phyloP scores from a whole-genome alignment of 768 basidiomycete genomes.

The Termitomyces sp. region DNA sequence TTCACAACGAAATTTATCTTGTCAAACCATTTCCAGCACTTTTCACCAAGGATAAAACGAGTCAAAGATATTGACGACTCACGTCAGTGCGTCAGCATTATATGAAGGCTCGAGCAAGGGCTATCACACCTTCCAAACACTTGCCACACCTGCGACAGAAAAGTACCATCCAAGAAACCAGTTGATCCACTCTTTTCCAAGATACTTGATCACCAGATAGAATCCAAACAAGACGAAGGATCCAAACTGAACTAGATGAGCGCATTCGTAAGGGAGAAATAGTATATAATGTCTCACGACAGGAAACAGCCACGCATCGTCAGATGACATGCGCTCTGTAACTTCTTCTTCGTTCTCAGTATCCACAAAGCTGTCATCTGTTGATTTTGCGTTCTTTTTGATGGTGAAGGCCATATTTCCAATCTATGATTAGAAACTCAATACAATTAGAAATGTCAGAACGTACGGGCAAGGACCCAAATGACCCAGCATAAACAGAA shows the following conservation, averaged over 20 bases:
- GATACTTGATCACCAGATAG: slow-evolving; percentile 67
- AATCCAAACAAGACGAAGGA: slow-evolving; percentile 66
- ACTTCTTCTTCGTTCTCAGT: slow-evolving; percentile 58
- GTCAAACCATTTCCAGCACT: slow-evolving; percentile 57
- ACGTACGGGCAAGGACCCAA: slow-evolving; percentile 64
- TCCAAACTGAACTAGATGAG: slow-evolving; percentile 46
- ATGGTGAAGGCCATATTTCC: neutral
- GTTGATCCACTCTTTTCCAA: slow-evolving; percentile 83
- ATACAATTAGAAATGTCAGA: neutral
- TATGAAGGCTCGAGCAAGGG: slow-evolving; percentile 11
- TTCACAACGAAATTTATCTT: slow-evolving; percentile 38
- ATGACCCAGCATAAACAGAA: slow-evolving; percentile 71
- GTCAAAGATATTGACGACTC: slow-evolving; percentile 52
- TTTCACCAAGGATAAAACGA: slow-evolving; percentile 43
- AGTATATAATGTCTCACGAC: slow-evolving; percentile 44
- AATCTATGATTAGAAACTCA: neutral
- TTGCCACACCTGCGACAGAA: slow-evolving; percentile 57
- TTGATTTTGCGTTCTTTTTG: slow-evolving; percentile 21
- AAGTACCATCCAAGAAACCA: slow-evolving; percentile 76
- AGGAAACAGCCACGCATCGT: slow-evolving; percentile 75
- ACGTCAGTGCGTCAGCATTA: slow-evolving; percentile 1
- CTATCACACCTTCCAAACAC: slow-evolving; percentile 59
- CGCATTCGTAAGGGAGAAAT: neutral
- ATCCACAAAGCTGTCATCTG: slow-evolving; percentile 19
- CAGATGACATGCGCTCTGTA: slow-evolving; percentile 57